A percentile compares a stretch with the other conserved stretches of the same genome.
Evolutionary conservation across 1,284 basidiomycete species (phyloP).

Genomic region (Ustilago trichophora): DNA sequence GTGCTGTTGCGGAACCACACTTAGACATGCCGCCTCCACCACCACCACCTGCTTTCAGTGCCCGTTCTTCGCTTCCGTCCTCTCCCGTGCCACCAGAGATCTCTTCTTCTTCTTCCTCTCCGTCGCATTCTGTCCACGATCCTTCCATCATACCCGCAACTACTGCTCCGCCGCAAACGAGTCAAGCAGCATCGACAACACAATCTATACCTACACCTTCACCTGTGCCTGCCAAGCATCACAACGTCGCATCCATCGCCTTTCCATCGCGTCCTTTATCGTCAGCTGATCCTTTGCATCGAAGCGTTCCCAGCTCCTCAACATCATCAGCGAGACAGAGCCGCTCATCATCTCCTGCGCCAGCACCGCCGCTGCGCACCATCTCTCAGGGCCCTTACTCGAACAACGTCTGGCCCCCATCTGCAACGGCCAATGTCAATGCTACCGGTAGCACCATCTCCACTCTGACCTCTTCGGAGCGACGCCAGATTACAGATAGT

Average conservation of each 20-base stretch:
- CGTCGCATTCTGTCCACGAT: background rate
- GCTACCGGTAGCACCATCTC: conserved; percentile 31
- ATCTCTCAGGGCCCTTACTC: conserved; percentile 25
- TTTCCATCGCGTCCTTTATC: conserved; percentile 10
- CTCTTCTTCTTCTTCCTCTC: background rate
- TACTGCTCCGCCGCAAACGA: background rate
- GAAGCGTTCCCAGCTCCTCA: conserved; percentile 8
- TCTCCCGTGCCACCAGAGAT: background rate
- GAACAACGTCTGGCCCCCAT: conserved; percentile 6
- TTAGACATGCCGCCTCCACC: conserved; percentile 12
- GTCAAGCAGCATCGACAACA: conserved; percentile 4
- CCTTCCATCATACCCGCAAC: conserved; percentile 6
- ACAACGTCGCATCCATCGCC: conserved; percentile 6
- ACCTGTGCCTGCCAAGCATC: conserved; percentile 6
- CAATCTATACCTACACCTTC: background rate
- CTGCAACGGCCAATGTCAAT: conserved; percentile 36
- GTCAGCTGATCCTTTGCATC: background rate
- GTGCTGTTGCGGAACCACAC: background rate
- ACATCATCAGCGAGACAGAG: conserved; percentile 23
- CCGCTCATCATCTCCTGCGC: conserved; percentile 34
- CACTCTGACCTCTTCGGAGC: conserved; percentile 24
- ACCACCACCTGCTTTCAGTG: conserved; percentile 11
- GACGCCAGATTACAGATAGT: conserved; percentile 25
- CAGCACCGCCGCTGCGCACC: conserved; percentile 33
- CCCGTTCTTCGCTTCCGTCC: conserved; percentile 6